These are phyloP conservation scores for Solanum paucissectum DNA, from an alignment of 257 asterid species.

Conservation along the genomic window DNA sequence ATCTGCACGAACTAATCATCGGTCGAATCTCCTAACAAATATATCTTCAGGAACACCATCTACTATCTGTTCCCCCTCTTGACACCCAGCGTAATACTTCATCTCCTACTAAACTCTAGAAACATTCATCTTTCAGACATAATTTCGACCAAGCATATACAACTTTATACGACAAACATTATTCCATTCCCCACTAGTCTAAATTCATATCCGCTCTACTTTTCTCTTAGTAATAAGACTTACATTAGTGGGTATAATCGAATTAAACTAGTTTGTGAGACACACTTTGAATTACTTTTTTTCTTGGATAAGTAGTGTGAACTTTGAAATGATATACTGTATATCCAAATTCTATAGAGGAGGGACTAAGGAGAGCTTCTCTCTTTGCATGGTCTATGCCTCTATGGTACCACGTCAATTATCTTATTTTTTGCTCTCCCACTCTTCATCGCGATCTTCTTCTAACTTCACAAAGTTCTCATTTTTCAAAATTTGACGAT, in stretches of 20 bases:
- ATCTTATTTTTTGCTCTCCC: not conserved
- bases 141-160: not conserved
- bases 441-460: not conserved
- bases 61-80: not conserved
- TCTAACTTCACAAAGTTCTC: not conserved
- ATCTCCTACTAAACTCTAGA: not conserved
- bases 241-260: not conserved
- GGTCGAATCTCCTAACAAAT: not conserved
- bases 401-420: not conserved
- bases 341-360: not conserved
- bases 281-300: not conserved
- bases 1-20: not conserved
- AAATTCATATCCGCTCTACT: not conserved
- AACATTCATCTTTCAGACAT: not conserved
- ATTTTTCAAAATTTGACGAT: not conserved
- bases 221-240: not conserved
- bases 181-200: not conserved
- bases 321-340: not conserved
- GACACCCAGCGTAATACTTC: not conserved
- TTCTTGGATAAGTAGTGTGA: not conserved
- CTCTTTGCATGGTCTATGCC: not conserved
- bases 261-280: not conserved
- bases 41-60: not conserved
- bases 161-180: not conserved
- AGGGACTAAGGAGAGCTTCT: not conserved